Conservation (phyloP, 768 basidiomycete genomes). For the Heimioporus sp. region DNA sequence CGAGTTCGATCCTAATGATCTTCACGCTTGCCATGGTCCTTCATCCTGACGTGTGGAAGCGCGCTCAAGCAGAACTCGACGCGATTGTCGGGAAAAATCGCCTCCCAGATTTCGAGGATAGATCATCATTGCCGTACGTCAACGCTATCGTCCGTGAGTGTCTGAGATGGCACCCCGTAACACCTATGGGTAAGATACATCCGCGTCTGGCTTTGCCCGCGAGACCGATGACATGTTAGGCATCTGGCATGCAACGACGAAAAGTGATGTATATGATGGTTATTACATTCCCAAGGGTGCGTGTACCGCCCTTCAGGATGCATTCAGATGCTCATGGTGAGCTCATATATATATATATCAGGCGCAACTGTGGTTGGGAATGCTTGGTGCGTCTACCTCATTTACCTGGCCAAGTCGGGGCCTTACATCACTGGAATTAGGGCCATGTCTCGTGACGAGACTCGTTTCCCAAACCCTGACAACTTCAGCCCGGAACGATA, state of each 20-base stretch:
- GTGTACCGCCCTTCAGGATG: not conserved
- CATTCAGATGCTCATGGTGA: no score
- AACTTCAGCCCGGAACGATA: no score
- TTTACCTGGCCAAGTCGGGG: no score
- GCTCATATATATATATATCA: not conserved
- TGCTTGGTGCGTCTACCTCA: slow-evolving; percentile 3
- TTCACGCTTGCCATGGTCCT: not conserved
- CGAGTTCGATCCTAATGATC: not conserved
- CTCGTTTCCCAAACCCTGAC: slow-evolving; percentile 4
- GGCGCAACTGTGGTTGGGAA: slow-evolving; percentile 14
- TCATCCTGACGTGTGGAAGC: not conserved
- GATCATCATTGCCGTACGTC: not conserved
- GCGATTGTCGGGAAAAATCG: not conserved
- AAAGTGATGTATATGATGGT: slow-evolving; percentile 32
- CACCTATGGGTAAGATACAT: not conserved
- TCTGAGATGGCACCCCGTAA: not conserved
- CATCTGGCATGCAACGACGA: slow-evolving; percentile 7
- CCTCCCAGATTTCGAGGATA: not conserved
- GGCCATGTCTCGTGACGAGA: slow-evolving; percentile 10
- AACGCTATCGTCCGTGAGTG: slow-evolving; percentile 1
- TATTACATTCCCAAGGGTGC: slow-evolving; percentile 31
- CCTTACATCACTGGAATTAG: not conserved
- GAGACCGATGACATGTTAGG: not conserved
- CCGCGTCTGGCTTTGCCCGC: not conserved
- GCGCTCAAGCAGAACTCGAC: not conserved